Evolutionary conservation across 1,139 yeast species (phyloP).

Genomic region (Scheffersomyces stambukii): DNA sequence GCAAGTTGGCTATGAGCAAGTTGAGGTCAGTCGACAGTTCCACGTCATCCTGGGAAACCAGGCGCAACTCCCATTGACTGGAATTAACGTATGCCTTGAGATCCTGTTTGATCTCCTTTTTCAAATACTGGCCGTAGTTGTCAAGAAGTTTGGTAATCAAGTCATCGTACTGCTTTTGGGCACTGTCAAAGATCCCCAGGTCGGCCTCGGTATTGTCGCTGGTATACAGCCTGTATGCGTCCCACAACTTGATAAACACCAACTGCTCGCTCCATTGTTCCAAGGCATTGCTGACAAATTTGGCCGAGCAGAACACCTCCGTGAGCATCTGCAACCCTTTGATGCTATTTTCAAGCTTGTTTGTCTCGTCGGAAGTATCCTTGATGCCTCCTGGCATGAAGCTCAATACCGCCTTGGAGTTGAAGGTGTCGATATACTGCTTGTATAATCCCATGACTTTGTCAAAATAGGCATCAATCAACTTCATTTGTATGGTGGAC

Average conservation of each 20-base stretch:
- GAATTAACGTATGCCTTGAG: constrained; percentile 52
- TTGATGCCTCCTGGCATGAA: constrained; percentile 35
- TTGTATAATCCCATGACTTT: constrained; percentile 44
- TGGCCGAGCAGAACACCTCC: constrained; percentile 58
- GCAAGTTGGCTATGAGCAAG: constrained; percentile 28
- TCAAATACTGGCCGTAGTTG: constrained; percentile 43
- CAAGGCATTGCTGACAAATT: constrained; percentile 48
- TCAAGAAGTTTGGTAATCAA: constrained; percentile 35
- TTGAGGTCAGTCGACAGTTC: constrained; percentile 34
- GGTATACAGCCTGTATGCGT: constrained; percentile 28
- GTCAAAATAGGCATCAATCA: constrained; percentile 58
- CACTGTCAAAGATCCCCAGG: constrained; percentile 53
- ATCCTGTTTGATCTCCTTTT: constrained; percentile 44
- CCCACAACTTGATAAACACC: constrained; percentile 62
- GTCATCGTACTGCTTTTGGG: constrained; percentile 42
- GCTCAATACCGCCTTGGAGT: constrained; percentile 30
- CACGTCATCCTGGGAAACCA: constrained; percentile 13
- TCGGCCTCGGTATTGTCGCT: constrained; percentile 13
- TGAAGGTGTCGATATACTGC: constrained; percentile 44
- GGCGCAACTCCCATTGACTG: constrained; percentile 31
- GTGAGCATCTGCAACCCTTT: constrained; percentile 52
- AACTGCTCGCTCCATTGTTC: constrained; percentile 63
- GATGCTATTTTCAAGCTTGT: constrained; percentile 10
- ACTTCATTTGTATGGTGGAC: constrained; percentile 61
- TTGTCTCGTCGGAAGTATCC: constrained; percentile 6